Percentiles rank a stretch among this genome's conserved stretches.
phyloP scores from a whole-genome alignment of 164 flowering plant genomes.

The Aristolochia fimbriata region DNA sequence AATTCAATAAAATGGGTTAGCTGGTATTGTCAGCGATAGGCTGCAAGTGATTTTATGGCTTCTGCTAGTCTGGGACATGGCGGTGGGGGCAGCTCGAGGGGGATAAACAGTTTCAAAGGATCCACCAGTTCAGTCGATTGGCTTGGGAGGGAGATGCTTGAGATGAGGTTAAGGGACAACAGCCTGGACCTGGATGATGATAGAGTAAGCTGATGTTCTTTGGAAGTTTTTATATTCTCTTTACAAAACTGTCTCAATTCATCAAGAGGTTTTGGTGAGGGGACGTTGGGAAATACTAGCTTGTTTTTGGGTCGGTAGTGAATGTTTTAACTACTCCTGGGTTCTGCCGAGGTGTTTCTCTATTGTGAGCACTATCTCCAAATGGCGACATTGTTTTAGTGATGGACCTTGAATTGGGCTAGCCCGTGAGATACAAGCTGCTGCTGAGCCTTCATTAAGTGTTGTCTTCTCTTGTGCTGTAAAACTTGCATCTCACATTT shows the following conservation, averaged over 20 bases:
- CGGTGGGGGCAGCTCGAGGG: conserved; percentile 77
- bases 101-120: conserved; percentile 48
- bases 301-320: too few relatives aligned
- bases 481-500: too few relatives aligned
- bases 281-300: too few relatives aligned
- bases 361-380: too few relatives aligned
- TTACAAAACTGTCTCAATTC: neutral
- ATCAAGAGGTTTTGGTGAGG: neutral
- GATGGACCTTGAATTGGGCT: too few relatives aligned
- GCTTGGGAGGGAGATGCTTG: conserved; percentile 87
- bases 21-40: conserved; percentile 3
- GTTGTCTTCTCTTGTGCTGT: neutral
- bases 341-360: too few relatives aligned
- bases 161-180: conserved; percentile 74
- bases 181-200: conserved; percentile 62
- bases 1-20: too few relatives aligned
- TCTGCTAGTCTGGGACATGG: conserved; percentile 71
- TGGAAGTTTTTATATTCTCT: neutral
- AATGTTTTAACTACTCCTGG: too few relatives aligned
- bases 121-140: conserved; percentile 89
- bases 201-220: conserved; percentile 33
- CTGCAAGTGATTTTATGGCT: conserved; percentile 35
- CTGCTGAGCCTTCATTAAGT: too few relatives aligned
- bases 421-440: too few relatives aligned
- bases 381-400: too few relatives aligned